Conservation (phyloP, 2,329 filamentous ascomycete genomes). For the Diaporthe eres region DNA sequence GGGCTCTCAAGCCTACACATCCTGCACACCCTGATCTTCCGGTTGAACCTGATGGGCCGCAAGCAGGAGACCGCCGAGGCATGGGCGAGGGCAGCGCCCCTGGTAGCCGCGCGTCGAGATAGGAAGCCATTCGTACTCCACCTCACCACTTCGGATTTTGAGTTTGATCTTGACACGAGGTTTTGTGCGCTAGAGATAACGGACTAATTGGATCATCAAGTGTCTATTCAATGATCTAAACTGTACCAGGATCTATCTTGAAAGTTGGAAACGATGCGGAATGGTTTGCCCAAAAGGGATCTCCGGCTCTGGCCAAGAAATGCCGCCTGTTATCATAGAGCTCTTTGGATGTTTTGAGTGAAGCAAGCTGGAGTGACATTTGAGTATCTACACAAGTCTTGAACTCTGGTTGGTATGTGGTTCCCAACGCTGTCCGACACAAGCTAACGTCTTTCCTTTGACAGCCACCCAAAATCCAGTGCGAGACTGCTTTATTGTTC, state of each 20-base stretch:
- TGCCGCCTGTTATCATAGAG: not conserved
- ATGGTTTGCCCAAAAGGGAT: too few relatives aligned
- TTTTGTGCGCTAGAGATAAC: not conserved
- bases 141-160: slow-evolving; percentile 9
- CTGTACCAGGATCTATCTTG: not conserved
- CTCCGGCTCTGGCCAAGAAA: too few relatives aligned
- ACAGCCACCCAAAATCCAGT: not conserved
- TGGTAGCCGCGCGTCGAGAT: not conserved
- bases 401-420: not conserved
- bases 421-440: not conserved
- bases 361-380: not conserved
- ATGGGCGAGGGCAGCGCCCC: not conserved
- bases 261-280: not conserved
- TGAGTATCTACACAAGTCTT: not conserved
- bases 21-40: not conserved
- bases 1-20: not conserved
- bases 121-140: not conserved
- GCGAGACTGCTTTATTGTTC: not conserved
- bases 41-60: not conserved
- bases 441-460: not conserved
- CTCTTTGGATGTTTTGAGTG: too few relatives aligned
- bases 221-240: not conserved
- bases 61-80: not conserved
- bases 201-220: not conserved
- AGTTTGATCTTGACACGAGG: not conserved